phyloP scores from a whole-genome alignment of 2,329 filamentous ascomycete genomes.

The Diaporthe sp. region DNA sequence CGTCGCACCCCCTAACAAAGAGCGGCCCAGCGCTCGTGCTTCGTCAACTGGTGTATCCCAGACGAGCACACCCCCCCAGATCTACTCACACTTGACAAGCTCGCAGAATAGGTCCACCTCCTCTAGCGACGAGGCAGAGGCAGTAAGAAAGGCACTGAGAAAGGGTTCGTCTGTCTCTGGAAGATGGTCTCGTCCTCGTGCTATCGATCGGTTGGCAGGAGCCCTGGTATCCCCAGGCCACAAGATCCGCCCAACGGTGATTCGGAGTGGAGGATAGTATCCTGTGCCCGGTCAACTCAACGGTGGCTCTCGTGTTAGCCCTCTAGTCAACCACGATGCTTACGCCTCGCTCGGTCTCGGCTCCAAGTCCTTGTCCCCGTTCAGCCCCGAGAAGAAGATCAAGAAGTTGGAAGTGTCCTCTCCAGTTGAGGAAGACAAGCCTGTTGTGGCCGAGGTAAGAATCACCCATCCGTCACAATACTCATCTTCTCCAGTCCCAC shows the following conservation, averaged over 20 bases:
- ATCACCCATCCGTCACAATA: neutral
- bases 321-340: neutral
- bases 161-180: neutral
- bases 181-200: neutral
- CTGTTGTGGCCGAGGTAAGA: neutral
- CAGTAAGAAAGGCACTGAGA: neutral
- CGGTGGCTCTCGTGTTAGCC: slow-evolving; percentile 12
- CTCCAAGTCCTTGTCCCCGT: neutral
- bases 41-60: slow-evolving; percentile 16
- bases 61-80: neutral
- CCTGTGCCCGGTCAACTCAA: neutral
- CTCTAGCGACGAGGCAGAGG: neutral
- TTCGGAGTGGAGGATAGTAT: slow-evolving; percentile 3
- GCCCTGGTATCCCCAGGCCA: slow-evolving; percentile 13
- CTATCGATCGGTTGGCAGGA: slow-evolving; percentile 19
- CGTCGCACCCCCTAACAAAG: neutral
- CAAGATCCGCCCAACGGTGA: neutral
- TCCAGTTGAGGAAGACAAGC: neutral
- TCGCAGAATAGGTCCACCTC: slow-evolving; percentile 3
- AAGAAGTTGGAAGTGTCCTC: slow-evolving; percentile 9
- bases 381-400: slow-evolving; percentile 6
- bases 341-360: neutral
- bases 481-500: neutral
- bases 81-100: neutral
- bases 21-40: slow-evolving; percentile 3